Evolutionary conservation across 2,329 filamentous ascomycete genomes (phyloP).

Genomic region (Talaromyces albobiverticillius): DNA sequence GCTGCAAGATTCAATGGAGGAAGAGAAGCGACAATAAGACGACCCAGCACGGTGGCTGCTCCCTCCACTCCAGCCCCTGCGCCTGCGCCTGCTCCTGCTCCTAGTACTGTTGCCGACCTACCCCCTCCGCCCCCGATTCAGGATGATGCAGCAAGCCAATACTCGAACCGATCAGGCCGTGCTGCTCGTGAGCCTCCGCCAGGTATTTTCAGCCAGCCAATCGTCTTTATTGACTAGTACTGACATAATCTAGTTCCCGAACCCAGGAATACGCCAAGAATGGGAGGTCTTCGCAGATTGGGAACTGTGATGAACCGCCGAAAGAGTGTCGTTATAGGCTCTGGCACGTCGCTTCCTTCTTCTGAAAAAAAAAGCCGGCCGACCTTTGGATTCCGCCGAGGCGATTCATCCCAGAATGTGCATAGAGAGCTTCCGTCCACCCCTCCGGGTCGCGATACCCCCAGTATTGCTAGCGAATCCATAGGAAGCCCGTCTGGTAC

Average conservation of each 20-base stretch:
- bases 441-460: constrained; percentile 26
- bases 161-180: constrained; percentile 49
- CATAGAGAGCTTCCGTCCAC: constrained; percentile 33
- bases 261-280: constrained; percentile 34
- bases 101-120: constrained; percentile 27
- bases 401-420: constrained; percentile 37
- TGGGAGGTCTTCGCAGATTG: constrained; percentile 45
- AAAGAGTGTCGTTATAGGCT: constrained; percentile 41
- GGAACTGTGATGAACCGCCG: constrained; percentile 48
- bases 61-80: constrained; percentile 12
- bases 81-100: constrained; percentile 20
- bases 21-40: constrained; percentile 28
- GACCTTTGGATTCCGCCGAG: constrained; percentile 43
- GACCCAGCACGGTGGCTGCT: constrained; percentile 23
- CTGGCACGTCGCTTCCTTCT: constrained; percentile 25
- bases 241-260: constrained; percentile 31
- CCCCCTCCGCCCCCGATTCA: constrained; percentile 39
- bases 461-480: constrained; percentile 21
- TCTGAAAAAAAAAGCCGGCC: constrained; percentile 42
- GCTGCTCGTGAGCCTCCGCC: constrained; percentile 30
- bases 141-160: constrained; percentile 56
- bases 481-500: constrained; percentile 9
- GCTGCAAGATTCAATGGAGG: constrained; percentile 37
- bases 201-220: constrained; percentile 20
- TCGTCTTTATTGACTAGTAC: background rate